These are phyloP conservation scores for Solanum virginianum DNA, from an alignment of 257 asterid genomes.

Conservation along the genomic window DNA sequence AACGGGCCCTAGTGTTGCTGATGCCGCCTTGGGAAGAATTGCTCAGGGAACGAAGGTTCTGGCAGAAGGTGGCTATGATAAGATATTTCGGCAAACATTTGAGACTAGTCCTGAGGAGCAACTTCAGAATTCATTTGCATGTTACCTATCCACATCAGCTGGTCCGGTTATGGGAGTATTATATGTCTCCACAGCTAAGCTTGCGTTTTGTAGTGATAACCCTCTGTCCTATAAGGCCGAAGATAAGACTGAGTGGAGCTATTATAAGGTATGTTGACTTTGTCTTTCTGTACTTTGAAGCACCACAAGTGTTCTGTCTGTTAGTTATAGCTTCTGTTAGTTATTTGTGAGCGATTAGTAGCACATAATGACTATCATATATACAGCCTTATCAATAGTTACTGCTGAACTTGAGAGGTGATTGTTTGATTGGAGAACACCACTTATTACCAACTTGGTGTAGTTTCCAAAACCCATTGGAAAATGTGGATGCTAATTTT, in stretches of 20 bases:
- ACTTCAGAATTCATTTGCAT: constrained; percentile 70
- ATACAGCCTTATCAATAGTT: neutral
- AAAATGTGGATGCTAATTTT: neutral
- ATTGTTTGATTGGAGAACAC: neutral
- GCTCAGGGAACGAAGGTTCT: constrained; percentile 94
- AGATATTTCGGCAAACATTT: constrained; percentile 80
- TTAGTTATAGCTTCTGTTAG: neutral
- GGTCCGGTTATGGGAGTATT: constrained; percentile 97
- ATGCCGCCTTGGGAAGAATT: constrained; percentile 95
- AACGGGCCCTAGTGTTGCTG: constrained; percentile 92
- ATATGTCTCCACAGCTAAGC: constrained; percentile 72
- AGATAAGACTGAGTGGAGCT: constrained; percentile 87
- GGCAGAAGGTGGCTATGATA: constrained; percentile 98
- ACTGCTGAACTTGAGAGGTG: neutral
- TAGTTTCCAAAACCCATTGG: neutral
- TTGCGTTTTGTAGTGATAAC: constrained; percentile 88
- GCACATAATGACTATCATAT: neutral
- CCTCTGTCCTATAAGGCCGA: constrained; percentile 74
- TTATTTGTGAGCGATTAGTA: neutral
- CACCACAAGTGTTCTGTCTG: neutral
- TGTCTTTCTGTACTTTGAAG: neutral
- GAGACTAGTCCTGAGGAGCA: constrained; percentile 92
- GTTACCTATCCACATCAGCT: constrained; percentile 94
- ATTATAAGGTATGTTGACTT: constrained; percentile 60
- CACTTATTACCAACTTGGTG: neutral